phyloP scores from a whole-genome alignment of 1,284 basidiomycete species.

The Ceratobasidium sp. region DNA sequence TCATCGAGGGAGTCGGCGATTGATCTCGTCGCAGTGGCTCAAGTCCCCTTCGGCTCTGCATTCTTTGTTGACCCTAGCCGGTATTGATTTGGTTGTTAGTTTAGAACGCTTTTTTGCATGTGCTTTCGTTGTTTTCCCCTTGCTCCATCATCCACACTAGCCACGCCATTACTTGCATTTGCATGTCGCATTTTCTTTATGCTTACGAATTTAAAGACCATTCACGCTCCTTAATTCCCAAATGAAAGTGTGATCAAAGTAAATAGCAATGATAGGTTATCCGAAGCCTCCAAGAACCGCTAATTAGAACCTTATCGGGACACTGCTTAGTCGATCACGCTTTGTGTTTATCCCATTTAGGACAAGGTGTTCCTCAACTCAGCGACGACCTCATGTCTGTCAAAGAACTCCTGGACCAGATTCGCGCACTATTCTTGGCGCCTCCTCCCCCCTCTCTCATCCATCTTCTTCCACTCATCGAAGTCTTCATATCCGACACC shows the following conservation, averaged over 20 bases:
- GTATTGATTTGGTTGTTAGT: slow-evolving; percentile 11
- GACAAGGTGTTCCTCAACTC: not conserved
- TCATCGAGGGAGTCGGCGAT: slow-evolving; percentile 35
- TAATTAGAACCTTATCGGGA: slow-evolving; percentile 7
- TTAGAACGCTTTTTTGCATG: slow-evolving; percentile 19
- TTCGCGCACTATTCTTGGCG: slow-evolving; percentile 16
- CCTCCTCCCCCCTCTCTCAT: slow-evolving; percentile 17
- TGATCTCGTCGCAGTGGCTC: slow-evolving; percentile 37
- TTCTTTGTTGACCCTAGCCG: slow-evolving; percentile 1
- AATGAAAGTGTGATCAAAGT: not conserved
- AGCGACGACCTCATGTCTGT: slow-evolving; percentile 9
- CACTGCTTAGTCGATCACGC: not conserved
- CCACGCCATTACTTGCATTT: slow-evolving; percentile 9
- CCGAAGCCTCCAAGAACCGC: not conserved
- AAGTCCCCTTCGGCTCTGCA: slow-evolving; percentile 33
- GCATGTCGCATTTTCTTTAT: slow-evolving; percentile 17
- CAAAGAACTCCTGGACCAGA: slow-evolving; percentile 28
- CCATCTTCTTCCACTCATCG: slow-evolving; percentile 29
- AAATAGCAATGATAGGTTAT: slow-evolving; percentile 6
- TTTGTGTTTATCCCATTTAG: slow-evolving; percentile 11
- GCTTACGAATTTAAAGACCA: slow-evolving; percentile 14
- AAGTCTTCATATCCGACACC: slow-evolving; percentile 28
- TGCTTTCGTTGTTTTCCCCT: slow-evolving; percentile 8
- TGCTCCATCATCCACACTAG: slow-evolving; percentile 19
- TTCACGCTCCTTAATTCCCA: not conserved